Evolutionary conservation across 2,329 filamentous ascomycete genomes (phyloP), one percentile per base, ranked within the genome.

Genomic region (Parastagonospora avenae): DNA sequence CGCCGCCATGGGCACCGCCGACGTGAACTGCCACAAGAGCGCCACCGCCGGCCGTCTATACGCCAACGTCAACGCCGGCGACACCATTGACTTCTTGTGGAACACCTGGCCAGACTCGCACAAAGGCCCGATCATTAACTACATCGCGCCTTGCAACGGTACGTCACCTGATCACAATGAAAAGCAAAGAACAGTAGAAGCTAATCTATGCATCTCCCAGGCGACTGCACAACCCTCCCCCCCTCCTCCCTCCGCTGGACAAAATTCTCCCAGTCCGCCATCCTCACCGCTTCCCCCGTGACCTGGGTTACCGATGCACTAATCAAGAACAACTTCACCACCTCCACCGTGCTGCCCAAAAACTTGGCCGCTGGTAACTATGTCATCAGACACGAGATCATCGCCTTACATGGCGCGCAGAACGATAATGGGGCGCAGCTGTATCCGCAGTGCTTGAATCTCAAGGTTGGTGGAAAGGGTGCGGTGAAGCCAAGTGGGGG

Each of bases 341-440:
- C 55, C 64, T 76, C 55, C 4, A 67, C 78, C 9, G 74, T 70
- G 2, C 73, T 83, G 16, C 81, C 80, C 8, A 43, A 55, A 0
- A 68, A 74, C 11, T 71, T 82, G 35, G 68, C 63, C 16, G 59
- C 77, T 0, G 82, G 81, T 2, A 76, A 80, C 57, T 84, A 84
- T 50, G 79, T 85, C 36, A 68, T 84, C 32, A 75, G 82, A 9
- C 80, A 84, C 58, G 82, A 84, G 67, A 75, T 77, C 41, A 78
- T 80, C 46, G 82, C 76, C 9, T 68, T 82, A 12, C 80, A 82
- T 48, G 65, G 70, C 0, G 74, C 72, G 1, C 48, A 62, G 11
- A 73, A 70, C 7, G 65, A 70, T 4, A 78, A 80, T 48, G 79
- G 79, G 29, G 80, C 80, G 2, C 81, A 80, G 74, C 72, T 75